Evolutionary conservation across 179 eudicot genomes (phyloP).

Genomic region (Beta macrorhiza): DNA sequence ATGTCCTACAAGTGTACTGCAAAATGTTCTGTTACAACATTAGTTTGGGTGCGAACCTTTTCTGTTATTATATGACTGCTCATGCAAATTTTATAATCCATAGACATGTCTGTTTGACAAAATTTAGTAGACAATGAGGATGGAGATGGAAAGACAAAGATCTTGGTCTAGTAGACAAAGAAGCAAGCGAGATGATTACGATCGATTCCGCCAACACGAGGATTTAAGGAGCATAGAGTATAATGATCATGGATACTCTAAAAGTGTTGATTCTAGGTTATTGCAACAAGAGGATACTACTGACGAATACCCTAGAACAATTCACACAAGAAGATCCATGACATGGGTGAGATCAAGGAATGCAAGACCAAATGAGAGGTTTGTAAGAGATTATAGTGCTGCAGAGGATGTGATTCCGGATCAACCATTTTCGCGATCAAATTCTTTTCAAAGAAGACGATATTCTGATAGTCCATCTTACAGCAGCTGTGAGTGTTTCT

Average conservation of each 20-base stretch:
- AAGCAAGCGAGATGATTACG: neutral
- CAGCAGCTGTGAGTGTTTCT: slow-evolving; percentile 6
- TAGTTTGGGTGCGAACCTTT: neutral
- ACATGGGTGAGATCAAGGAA: neutral
- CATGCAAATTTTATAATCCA: neutral
- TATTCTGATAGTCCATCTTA: neutral
- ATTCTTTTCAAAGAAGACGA: neutral
- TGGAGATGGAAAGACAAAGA: neutral
- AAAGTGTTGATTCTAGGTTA: neutral
- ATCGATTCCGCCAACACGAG: neutral
- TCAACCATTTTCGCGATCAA: neutral
- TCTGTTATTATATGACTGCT: neutral
- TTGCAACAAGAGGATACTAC: neutral
- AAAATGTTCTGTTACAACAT: too few species aligned
- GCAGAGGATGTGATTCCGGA: neutral
- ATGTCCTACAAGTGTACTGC: too few species aligned
- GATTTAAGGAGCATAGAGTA: slow-evolving; percentile 1
- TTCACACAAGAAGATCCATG: neutral
- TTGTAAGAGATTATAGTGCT: too few species aligned
- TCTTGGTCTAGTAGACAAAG: slow-evolving; percentile 1
- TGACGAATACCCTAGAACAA: slow-evolving; percentile 10
- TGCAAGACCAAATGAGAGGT: neutral
- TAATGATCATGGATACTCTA: neutral
- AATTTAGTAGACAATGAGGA: neutral
- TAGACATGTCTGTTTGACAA: neutral